These are phyloP conservation scores for Microdochium trichocladiopsis DNA, from an alignment of 2,329 filamentous ascomycete species.

Conservation along the genomic window DNA sequence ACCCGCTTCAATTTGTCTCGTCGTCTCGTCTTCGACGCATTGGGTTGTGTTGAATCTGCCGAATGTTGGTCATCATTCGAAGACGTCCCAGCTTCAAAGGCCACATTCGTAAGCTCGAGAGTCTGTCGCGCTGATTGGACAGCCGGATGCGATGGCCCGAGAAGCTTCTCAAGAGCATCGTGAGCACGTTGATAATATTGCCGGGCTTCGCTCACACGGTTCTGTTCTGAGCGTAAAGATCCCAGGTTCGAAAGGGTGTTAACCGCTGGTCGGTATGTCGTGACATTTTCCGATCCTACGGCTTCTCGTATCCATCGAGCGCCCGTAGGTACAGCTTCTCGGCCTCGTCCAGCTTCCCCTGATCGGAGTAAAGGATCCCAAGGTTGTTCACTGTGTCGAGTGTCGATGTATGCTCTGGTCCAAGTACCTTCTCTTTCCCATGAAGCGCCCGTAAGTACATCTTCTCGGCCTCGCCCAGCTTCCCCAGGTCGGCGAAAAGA, in stretches of 20 bases:
- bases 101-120: neutral
- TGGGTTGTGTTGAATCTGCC: neutral
- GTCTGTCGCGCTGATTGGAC: neutral
- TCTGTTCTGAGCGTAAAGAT: neutral
- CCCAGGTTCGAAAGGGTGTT: neutral
- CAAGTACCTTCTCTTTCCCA: too few species aligned
- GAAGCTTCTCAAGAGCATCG: too few species aligned
- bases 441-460: too few species aligned
- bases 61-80: neutral
- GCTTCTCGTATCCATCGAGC: neutral
- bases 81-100: neutral
- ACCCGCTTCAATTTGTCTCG: neutral
- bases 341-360: slow-evolving; percentile 1
- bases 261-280: neutral
- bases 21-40: neutral
- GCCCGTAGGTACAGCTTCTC: neutral
- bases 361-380: neutral
- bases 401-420: slow-evolving; percentile 8
- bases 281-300: neutral
- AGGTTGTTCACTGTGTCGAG: slow-evolving; percentile 7
- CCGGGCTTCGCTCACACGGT: too few species aligned
- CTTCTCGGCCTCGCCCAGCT: neutral
- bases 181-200: too few species aligned
- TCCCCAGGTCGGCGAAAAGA: neutral
- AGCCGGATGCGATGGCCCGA: too few species aligned